A percentile compares a stretch with the other conserved stretches of the same genome.
Evolutionary conservation across 768 basidiomycete species (phyloP).

Genomic region (Termitomyces sp.): DNA sequence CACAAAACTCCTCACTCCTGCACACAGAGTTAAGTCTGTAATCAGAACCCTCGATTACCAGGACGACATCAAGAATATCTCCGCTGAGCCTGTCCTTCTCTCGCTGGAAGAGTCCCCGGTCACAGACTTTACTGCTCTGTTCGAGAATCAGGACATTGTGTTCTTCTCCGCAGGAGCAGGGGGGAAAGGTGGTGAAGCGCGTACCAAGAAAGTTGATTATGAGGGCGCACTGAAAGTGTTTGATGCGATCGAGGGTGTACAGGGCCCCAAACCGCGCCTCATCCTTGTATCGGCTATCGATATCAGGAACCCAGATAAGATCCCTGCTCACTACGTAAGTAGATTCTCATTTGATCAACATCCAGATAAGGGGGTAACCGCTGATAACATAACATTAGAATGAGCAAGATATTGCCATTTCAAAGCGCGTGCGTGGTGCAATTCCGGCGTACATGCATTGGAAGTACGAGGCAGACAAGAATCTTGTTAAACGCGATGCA

Average conservation of each 20-base stretch:
- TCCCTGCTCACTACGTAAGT: slow-evolving; percentile 49
- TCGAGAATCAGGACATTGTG: slow-evolving; percentile 38
- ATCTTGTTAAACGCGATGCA: slow-evolving; percentile 38
- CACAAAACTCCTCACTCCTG: slow-evolving; percentile 39
- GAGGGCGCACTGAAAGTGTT: slow-evolving; percentile 66
- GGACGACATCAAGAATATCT: slow-evolving; percentile 37
- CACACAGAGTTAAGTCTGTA: slow-evolving; percentile 46
- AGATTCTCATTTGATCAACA: background rate
- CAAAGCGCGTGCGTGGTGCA: slow-evolving; percentile 35
- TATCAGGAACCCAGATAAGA: slow-evolving; percentile 41
- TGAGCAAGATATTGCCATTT: slow-evolving; percentile 38
- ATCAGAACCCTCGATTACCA: slow-evolving; percentile 45
- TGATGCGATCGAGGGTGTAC: slow-evolving; percentile 55
- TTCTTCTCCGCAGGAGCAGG: slow-evolving; percentile 50
- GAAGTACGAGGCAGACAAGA: slow-evolving; percentile 48
- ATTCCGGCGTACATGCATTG: slow-evolving; percentile 43
- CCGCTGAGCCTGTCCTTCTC: slow-evolving; percentile 44
- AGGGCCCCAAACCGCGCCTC: slow-evolving; percentile 44
- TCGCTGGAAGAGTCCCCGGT: slow-evolving; percentile 50
- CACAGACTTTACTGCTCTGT: slow-evolving; percentile 38
- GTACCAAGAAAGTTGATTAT: slow-evolving; percentile 53
- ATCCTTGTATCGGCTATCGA: slow-evolving; percentile 59
- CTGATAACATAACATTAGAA: slow-evolving; percentile 21
- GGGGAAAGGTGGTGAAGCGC: slow-evolving; percentile 49
- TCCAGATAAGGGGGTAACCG: background rate